A percentile compares a stretch with the other conserved stretches of the same genome.
phyloP scores from a whole-genome alignment of 495 filamentous ascomycete genomes.

The Penicillium antarcticum region DNA sequence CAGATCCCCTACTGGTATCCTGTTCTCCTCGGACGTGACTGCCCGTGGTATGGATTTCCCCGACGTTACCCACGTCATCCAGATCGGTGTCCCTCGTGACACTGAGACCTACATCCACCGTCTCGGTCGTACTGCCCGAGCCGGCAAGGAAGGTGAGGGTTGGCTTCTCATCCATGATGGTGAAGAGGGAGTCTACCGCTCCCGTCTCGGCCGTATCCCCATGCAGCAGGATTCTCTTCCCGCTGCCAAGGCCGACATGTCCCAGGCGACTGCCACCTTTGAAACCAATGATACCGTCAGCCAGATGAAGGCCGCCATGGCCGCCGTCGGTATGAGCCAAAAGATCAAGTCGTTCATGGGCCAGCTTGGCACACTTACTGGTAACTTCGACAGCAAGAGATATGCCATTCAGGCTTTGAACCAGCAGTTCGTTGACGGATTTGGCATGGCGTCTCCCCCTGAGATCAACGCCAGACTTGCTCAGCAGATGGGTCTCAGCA shows the following conservation, averaged over 20 bases:
- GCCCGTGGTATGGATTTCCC: slow-evolving; percentile 87
- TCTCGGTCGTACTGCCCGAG: slow-evolving; percentile 69
- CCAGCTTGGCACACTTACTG: slow-evolving; percentile 37
- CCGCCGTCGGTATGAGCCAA: slow-evolving; percentile 21
- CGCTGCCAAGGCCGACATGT: slow-evolving; percentile 53
- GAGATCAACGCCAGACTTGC: slow-evolving; percentile 40
- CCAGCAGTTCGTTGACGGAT: slow-evolving; percentile 55
- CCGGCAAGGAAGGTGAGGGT: slow-evolving; percentile 74
- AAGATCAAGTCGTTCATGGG: slow-evolving; percentile 55
- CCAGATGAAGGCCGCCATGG: slow-evolving; percentile 34
- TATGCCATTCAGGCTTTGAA: slow-evolving; percentile 56
- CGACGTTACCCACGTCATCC: slow-evolving; percentile 68
- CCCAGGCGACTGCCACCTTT: slow-evolving; percentile 22
- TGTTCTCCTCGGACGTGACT: slow-evolving; percentile 92
- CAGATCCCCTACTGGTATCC: slow-evolving; percentile 57
- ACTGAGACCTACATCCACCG: slow-evolving; percentile 72
- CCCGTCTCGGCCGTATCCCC: slow-evolving; percentile 58
- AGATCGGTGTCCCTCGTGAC: slow-evolving; percentile 59
- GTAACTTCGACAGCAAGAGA: slow-evolving; percentile 26
- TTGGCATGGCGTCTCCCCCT: slow-evolving; percentile 59
- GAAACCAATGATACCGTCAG: slow-evolving; percentile 31
- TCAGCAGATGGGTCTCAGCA: slow-evolving; percentile 42
- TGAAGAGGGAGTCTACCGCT: slow-evolving; percentile 50
- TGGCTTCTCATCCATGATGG: slow-evolving; percentile 66
- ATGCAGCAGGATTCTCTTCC: slow-evolving; percentile 58